A percentile compares a stretch with the other conserved stretches of the same genome.
phyloP scores from a whole-genome alignment of 805 yeast species.

The Novakomyces olei region DNA sequence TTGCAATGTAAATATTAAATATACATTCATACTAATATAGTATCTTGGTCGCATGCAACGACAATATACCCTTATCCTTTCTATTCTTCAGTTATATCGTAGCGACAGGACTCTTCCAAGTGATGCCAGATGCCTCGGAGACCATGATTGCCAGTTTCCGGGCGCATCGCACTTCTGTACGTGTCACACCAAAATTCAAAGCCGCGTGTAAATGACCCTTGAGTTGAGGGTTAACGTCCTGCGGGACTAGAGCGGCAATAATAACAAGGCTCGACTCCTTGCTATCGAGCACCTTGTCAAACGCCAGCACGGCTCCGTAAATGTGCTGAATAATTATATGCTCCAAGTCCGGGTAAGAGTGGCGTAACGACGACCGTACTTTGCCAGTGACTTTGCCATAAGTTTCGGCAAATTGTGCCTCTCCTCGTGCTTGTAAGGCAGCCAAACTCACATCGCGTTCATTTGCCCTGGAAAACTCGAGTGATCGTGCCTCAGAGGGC shows the following conservation, averaged over 20 bases:
- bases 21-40: no score
- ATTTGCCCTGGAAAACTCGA: slow-evolving; percentile 11
- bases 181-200: slow-evolving; percentile 47
- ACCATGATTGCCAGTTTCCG: slow-evolving; percentile 41
- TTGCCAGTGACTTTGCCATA: slow-evolving; percentile 55
- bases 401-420: slow-evolving; percentile 45
- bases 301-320: slow-evolving; percentile 58
- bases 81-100: no score
- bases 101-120: no score
- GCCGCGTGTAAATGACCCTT: slow-evolving; percentile 86
- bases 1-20: slow-evolving; percentile 45
- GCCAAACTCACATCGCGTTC: slow-evolving; percentile 5
- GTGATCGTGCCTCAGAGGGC: background rate
- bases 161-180: slow-evolving; percentile 37
- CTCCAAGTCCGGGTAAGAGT: slow-evolving; percentile 76
- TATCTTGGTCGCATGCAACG: no score
- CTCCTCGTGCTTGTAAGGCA: slow-evolving; percentile 24
- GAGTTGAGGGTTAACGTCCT: slow-evolving; percentile 79
- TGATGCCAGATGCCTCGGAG: slow-evolving; percentile 56
- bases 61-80: no score
- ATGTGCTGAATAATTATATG: slow-evolving; percentile 46
- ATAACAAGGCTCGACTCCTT: slow-evolving; percentile 58
- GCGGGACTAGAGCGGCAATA: slow-evolving; percentile 65
- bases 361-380: slow-evolving; percentile 40
- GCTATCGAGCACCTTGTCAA: slow-evolving; percentile 35